A percentile compares a stretch with the other conserved stretches of the same genome.
These are phyloP conservation scores for Protomyces pachydermus DNA, from an alignment of 1,139 yeast genomes.

Conservation along the genomic window DNA sequence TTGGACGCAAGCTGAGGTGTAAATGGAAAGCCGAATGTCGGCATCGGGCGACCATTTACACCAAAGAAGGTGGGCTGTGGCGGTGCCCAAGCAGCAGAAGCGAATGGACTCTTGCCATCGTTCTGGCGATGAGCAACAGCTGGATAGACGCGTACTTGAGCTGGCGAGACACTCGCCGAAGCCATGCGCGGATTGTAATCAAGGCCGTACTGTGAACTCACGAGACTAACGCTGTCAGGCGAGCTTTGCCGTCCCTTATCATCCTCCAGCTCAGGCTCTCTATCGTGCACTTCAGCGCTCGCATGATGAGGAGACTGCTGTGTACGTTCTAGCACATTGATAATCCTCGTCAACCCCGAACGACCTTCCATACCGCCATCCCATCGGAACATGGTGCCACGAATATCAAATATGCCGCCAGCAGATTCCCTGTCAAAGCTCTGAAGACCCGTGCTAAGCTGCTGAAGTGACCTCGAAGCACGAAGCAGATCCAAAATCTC, in stretches of 20 bases:
- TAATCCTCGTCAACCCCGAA: neutral
- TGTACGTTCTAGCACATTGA: neutral
- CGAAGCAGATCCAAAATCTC: slow-evolving; percentile 19
- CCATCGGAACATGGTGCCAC: neutral
- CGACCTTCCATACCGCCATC: neutral
- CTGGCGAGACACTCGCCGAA: neutral
- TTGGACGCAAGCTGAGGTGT: too few relatives aligned
- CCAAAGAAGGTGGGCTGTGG: too few relatives aligned
- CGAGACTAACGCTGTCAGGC: neutral
- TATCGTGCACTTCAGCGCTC: neutral
- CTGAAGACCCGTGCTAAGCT: neutral
- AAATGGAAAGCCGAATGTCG: too few relatives aligned
- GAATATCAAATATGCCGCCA: neutral
- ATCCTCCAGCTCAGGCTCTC: neutral
- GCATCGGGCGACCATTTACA: too few relatives aligned
- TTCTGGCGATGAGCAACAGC: neutral
- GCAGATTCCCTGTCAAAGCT: neutral
- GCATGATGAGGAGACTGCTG: neutral
- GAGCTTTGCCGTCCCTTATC: neutral
- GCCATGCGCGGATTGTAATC: neutral
- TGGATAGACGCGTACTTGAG: neutral
- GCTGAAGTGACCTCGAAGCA: slow-evolving; percentile 20
- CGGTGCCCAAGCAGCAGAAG: too few relatives aligned
- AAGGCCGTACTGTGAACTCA: neutral
- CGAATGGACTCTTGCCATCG: too few relatives aligned